Base-by-base conservation (phyloP, 225 moss, liverwort and hornwort genomes). In the Pleurozium schreberi region DNA sequence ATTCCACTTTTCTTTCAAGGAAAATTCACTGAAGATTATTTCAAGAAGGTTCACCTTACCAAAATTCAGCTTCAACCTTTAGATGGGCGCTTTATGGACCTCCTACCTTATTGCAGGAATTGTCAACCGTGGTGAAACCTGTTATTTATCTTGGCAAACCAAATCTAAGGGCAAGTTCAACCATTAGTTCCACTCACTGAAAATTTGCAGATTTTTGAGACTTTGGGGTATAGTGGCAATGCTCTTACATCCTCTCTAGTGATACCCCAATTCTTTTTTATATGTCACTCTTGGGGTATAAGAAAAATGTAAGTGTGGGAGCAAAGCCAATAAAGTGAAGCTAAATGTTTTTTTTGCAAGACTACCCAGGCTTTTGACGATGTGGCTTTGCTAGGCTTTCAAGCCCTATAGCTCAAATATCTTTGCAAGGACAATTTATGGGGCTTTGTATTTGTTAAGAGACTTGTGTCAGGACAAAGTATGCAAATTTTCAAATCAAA, bases 301-400 rank as follows among this genome's bases (percentile, higher is more conserved):
- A 7, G 1, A 17, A 49, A 75, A 49, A 19, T 19, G 4, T 33
- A 49, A 4, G 1, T 31, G 2, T 49, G 1, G 7, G 0, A 50
- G 4, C 12, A 75, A 33, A 50, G 49, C 13, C 5, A 49, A 50
- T 1, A 33, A 45, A 20, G 20, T 49, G 33, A 33, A 20, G 20
- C 8, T 33, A 49, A 74, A 8, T 33, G 1, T 12, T 33, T 75
- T n/a, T 27, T 45, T 7, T 12, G 10, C 4, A 12, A 75, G 10
- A 20, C 20, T 19, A 20, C 5, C 0, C 1, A 7, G 0, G 20
- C 0, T 19, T 73, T 73, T 19, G 6, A 31, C 1, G 0, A 49
- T 19, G 4, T 49, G 0, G 1, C 11, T 49, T 75, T 49, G 2
- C 12, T 0, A 2, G 0, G 1, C 31, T 49, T 49, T 33, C 0